Percentiles rank a stretch among this genome's conserved stretches.
Conservation (phyloP, 1,284 basidiomycete genomes). For the Nidula niveotomentosa region DNA sequence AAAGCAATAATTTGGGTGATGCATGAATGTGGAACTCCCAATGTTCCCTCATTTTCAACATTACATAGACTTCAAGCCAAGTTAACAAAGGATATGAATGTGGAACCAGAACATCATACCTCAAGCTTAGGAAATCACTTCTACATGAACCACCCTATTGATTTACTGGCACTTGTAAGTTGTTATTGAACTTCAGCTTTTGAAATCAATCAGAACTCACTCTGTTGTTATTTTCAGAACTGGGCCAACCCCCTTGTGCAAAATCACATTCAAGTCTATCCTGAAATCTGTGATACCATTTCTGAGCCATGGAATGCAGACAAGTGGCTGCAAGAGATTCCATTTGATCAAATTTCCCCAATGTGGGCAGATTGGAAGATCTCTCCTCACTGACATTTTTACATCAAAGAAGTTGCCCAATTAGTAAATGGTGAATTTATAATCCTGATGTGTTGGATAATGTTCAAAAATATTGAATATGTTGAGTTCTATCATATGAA, state of each 20-base stretch:
- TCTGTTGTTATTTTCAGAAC: no score
- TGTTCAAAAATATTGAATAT: constrained; percentile 1
- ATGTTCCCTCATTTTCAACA: constrained; percentile 27
- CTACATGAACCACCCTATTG: constrained; percentile 24
- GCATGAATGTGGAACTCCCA: constrained; percentile 21
- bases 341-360: constrained; percentile 19
- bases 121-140: constrained; percentile 27
- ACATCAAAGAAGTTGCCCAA: constrained; percentile 22
- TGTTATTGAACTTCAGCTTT: no score
- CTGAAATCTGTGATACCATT: constrained; percentile 20
- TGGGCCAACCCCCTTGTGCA: constrained; percentile 32
- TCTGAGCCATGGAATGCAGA: constrained; percentile 28
- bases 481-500: constrained; percentile 5
- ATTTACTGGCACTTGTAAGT: constrained; percentile 22
- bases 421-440: constrained; percentile 15
- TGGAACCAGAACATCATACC: constrained; percentile 15
- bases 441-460: constrained; percentile 14
- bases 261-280: constrained; percentile 25
- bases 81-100: constrained; percentile 10
- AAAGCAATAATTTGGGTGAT: constrained; percentile 30
- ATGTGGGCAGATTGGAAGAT: constrained; percentile 31
- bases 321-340: constrained; percentile 23
- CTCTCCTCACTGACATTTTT: constrained; percentile 12
- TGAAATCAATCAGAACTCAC: no score
- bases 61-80: constrained; percentile 21